These are phyloP conservation scores for Mycothermus thermophilus DNA, from an alignment of 495 filamentous ascomycete species.

Conservation along the genomic window DNA sequence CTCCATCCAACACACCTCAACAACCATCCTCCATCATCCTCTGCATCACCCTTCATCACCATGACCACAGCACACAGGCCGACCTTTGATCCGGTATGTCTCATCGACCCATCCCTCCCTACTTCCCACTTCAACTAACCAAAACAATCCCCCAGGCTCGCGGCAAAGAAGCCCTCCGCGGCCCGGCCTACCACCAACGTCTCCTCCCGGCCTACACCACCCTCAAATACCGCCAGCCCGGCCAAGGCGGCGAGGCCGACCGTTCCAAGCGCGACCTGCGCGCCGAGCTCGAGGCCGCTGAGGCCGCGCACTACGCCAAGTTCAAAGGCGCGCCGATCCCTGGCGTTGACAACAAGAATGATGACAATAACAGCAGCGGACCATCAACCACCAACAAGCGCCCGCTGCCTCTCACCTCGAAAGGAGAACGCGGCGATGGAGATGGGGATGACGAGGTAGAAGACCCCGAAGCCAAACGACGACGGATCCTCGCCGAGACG, in stretches of 20 bases:
- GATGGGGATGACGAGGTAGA: conserved; percentile 34
- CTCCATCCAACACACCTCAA: not conserved
- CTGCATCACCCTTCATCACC: conserved; percentile 1
- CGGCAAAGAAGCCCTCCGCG: conserved; percentile 88
- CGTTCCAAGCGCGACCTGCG: conserved; percentile 63
- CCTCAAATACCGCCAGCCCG: conserved; percentile 76
- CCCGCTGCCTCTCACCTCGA: conserved; percentile 38
- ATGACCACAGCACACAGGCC: conserved; percentile 79
- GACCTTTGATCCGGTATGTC: conserved; percentile 76
- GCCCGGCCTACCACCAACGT: conserved; percentile 91
- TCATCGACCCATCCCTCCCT: too few relatives aligned
- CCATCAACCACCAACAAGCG: conserved; percentile 44
- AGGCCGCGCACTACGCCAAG: conserved; percentile 79
- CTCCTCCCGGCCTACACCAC: conserved; percentile 84
- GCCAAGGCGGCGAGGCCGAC: conserved; percentile 80
- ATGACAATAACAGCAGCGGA: conserved; percentile 15
- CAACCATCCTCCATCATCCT: not conserved
- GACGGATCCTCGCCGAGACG: conserved; percentile 77
- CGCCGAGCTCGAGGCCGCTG: conserved; percentile 78
- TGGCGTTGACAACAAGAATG: conserved; percentile 16
- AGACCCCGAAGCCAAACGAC: conserved; percentile 69
- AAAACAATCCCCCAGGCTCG: conserved; percentile 63
- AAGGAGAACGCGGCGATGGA: conserved; percentile 20
- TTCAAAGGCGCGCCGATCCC: conserved; percentile 44
- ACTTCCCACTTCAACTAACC: too few relatives aligned